Conservation (phyloP, 768 basidiomycete genomes). For the Cytidiella melzeri region DNA sequence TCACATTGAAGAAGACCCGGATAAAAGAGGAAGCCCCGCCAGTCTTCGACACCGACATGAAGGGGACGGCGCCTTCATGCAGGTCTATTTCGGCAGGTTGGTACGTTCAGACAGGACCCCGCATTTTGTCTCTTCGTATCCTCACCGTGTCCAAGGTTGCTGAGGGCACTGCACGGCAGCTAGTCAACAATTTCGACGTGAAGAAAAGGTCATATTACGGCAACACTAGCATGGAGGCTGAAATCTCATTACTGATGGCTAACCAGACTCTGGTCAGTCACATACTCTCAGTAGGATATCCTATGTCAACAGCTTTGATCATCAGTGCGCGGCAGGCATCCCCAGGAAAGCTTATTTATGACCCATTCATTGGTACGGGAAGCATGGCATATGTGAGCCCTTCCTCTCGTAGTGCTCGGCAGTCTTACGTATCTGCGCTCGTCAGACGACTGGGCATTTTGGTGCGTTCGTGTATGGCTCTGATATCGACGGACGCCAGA, state of each 20-base stretch:
- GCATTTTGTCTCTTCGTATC: background rate
- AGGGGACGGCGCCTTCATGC: constrained; percentile 61
- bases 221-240: constrained; percentile 97
- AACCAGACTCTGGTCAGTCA: constrained; percentile 91
- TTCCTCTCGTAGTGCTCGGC: constrained; percentile 1
- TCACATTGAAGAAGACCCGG: constrained; percentile 36
- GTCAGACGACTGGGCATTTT: constrained; percentile 78
- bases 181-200: constrained; percentile 72
- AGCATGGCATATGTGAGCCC: constrained; percentile 77
- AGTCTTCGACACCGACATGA: constrained; percentile 38
- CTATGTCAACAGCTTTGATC: background rate
- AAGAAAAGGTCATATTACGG: constrained; percentile 90
- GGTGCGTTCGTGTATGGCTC: constrained; percentile 86
- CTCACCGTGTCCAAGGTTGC: constrained; percentile 34
- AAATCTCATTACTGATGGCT: constrained; percentile 93
- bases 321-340: constrained; percentile 50
- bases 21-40: constrained; percentile 36
- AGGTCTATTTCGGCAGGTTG: constrained; percentile 83
- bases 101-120: constrained; percentile 41
- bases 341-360: constrained; percentile 88
- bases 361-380: constrained; percentile 93
- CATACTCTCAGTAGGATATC: constrained; percentile 11
- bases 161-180: constrained; percentile 60
- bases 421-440: too few relatives aligned
- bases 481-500: constrained; percentile 96